Evolutionary conservation across 202 grass and related monocot species (phyloP).

Genomic region (Tripidium arundinaceum): DNA sequence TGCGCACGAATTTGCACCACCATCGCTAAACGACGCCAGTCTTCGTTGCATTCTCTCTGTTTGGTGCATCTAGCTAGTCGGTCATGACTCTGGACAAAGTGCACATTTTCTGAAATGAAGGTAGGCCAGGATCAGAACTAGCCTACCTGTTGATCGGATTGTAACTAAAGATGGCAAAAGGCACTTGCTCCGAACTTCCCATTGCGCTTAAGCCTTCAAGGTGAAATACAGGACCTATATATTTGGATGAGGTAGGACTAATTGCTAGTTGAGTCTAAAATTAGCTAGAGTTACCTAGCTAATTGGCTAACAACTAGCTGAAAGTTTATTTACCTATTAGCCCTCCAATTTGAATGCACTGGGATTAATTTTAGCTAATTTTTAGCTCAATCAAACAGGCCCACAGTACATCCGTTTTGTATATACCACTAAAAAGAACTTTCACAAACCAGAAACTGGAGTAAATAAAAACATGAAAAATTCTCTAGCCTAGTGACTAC

Average conservation of each 20-base stretch:
- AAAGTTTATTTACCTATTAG: too few species aligned
- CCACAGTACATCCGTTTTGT: too few species aligned
- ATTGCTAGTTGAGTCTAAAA: too few species aligned
- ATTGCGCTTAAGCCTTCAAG: background rate
- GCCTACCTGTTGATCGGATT: background rate
- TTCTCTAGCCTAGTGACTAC: background rate
- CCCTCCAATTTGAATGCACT: too few species aligned
- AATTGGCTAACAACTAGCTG: too few species aligned
- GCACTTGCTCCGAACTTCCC: background rate
- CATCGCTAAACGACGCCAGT: background rate
- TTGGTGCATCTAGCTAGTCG: background rate
- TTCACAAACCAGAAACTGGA: background rate
- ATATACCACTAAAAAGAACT: background rate
- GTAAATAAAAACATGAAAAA: too few species aligned
- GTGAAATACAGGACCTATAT: too few species aligned
- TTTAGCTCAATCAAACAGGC: too few species aligned
- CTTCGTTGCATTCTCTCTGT: background rate
- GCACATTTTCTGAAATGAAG: background rate
- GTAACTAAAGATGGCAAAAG: background rate
- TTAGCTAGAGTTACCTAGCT: too few species aligned
- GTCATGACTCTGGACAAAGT: background rate
- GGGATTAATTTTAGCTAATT: too few species aligned
- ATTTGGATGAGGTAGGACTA: too few species aligned
- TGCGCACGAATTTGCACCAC: background rate
- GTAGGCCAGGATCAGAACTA: background rate